Evolutionary conservation across 176 grass and related monocot genomes (phyloP), one percentile per base, ranked within the genome.

Genomic region (Ensete glaucum): DNA sequence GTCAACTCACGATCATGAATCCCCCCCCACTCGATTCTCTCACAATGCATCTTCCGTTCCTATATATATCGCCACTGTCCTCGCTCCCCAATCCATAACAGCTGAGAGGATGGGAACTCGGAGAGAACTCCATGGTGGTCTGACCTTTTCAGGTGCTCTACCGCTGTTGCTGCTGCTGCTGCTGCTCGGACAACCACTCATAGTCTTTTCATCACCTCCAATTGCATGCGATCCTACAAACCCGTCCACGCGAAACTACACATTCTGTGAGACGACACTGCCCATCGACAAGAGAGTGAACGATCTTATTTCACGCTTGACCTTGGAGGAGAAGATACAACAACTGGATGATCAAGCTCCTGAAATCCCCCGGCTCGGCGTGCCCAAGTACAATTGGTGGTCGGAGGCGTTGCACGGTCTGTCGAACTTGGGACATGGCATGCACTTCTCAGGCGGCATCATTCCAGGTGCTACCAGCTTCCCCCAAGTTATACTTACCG

Each of bases 341-440:
- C 94, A 93, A 79, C 77, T 97, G 63, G 94, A 90, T 0, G 94
- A 97, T 62, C 11, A 87, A 21, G 83, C 94, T 0, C 85, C 90
- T 0, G 80, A 88, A 16, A 75, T 97, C 75, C 52, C 14, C 1
- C 73, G 93, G 67, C 85, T 97, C 8, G 90, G 90, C 63, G 77
- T 97, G 49, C 93, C 93, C 49, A 85, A 80, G 49, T 97, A 97
- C 85, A 85, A 97, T 86, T 97, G 93, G 93, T 97, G 93, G 93
- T 93, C 90, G 1, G 93, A 97, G 90, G 85, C 93, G 63, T 78
- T 97, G 52, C 93, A 97, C 69, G 93, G 93, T 16, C 78, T 97
- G 1, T 75, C 94, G 8, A 74, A 88, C 54, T 80, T 78, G 9
- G 93, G 93, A n/a, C 78, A 80, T 14, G 94, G 94, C 54, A 73